These are phyloP conservation scores for Dittrichia graveolens DNA, from an alignment of 129 eudicot species.

Conservation along the genomic window DNA sequence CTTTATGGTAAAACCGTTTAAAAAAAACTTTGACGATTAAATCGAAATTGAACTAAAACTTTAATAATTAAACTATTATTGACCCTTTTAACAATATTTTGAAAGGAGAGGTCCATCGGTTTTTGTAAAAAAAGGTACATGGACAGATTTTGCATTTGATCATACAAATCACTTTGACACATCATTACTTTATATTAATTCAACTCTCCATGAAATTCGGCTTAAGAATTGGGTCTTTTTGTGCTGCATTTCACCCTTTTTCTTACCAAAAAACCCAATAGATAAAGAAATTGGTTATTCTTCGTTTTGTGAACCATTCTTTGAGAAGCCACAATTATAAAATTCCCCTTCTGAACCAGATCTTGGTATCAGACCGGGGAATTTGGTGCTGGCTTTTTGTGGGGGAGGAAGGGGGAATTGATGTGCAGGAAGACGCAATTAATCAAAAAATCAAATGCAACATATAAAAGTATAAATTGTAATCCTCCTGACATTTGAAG, in stretches of 20 bases:
- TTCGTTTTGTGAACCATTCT: not conserved
- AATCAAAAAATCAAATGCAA: not conserved
- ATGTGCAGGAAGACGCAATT: not conserved
- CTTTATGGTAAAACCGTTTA: too few relatives aligned
- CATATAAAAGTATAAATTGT: not conserved
- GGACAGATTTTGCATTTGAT: too few relatives aligned
- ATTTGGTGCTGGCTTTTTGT: not conserved
- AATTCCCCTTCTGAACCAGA: not conserved
- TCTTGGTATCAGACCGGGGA: slow-evolving; percentile 24
- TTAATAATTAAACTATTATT: too few relatives aligned
- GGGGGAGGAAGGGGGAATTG: not conserved
- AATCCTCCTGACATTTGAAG: too few relatives aligned
- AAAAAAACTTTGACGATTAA: too few relatives aligned
- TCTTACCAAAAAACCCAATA: not conserved
- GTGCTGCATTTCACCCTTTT: not conserved
- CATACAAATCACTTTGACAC: too few relatives aligned
- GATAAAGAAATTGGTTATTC: not conserved
- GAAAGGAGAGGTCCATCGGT: too few relatives aligned
- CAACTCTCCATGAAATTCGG: too few relatives aligned
- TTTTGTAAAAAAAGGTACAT: too few relatives aligned
- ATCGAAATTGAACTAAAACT: too few relatives aligned
- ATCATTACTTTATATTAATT: too few relatives aligned
- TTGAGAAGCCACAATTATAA: not conserved
- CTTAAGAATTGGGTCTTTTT: not conserved
- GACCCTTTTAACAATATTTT: too few relatives aligned